Evolutionary conservation across 2,329 filamentous ascomycete genomes (phyloP).

Genomic region (Pseudocercospora vitis): DNA sequence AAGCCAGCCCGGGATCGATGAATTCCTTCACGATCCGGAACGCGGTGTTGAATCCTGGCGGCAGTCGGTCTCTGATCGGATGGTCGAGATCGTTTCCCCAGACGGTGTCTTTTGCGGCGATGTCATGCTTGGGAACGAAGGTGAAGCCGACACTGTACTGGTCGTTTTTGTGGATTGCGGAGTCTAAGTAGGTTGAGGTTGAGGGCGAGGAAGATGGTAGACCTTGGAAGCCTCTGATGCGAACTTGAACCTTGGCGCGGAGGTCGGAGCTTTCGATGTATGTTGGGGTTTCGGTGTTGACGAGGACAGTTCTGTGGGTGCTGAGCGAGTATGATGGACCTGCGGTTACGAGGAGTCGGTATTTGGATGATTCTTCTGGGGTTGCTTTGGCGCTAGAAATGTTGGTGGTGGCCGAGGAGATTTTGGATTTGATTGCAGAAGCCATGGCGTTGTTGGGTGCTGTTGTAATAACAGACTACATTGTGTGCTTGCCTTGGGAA

Average conservation of each 20-base stretch:
- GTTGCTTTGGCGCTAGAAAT: slow-evolving; percentile 25
- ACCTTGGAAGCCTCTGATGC: slow-evolving; percentile 65
- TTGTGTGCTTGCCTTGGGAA: too few species aligned
- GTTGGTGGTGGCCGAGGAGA: slow-evolving; percentile 22
- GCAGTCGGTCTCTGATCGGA: slow-evolving; percentile 79
- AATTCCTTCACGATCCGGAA: slow-evolving; percentile 84
- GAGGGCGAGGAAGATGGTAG: slow-evolving; percentile 66
- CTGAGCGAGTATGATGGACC: slow-evolving; percentile 71
- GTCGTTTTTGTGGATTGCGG: slow-evolving; percentile 68
- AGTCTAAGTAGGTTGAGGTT: slow-evolving; percentile 71
- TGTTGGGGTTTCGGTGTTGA: slow-evolving; percentile 65
- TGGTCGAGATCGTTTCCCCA: slow-evolving; percentile 96
- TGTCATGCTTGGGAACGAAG: slow-evolving; percentile 67
- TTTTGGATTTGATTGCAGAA: slow-evolving; percentile 26
- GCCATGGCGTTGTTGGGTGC: slow-evolving; percentile 21
- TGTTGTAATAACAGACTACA: not conserved
- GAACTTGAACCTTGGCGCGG: slow-evolving; percentile 70
- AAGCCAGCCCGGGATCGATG: slow-evolving; percentile 85
- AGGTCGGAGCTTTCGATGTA: slow-evolving; percentile 64
- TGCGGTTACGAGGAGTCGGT: slow-evolving; percentile 76
- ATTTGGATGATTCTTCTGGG: slow-evolving; percentile 55
- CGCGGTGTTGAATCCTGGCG: slow-evolving; percentile 80
- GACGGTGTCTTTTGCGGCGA: slow-evolving; percentile 70
- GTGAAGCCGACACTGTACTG: slow-evolving; percentile 81
- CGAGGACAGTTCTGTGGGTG: slow-evolving; percentile 67